These are phyloP conservation scores for Trypanosoma grayi DNA, from an alignment of 208 protist genomes.

Conservation along the genomic window DNA sequence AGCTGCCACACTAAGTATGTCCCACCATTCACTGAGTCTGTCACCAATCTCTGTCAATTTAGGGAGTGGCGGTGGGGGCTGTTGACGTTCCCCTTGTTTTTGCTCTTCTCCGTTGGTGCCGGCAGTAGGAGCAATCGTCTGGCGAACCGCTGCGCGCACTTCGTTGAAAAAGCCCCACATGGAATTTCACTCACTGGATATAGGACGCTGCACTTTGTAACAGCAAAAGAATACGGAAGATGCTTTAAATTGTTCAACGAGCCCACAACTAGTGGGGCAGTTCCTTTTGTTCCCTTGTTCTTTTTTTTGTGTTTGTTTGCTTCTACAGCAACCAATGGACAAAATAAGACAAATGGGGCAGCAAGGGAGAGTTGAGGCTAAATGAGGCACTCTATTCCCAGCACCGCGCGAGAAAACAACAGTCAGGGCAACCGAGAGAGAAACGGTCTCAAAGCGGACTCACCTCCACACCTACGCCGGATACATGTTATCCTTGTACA, in stretches of 20 bases:
- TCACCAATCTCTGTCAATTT: constrained; percentile 20
- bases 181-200: neutral
- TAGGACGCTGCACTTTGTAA: too few species aligned
- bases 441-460: too few species aligned
- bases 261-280: too few species aligned
- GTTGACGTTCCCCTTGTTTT: neutral
- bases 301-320: too few species aligned
- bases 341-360: too few species aligned
- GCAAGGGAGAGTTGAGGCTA: too few species aligned
- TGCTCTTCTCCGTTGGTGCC: neutral
- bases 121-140: constrained; percentile 1
- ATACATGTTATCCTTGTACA: constrained; percentile 63
- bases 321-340: too few species aligned
- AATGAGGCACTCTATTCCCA: too few species aligned
- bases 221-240: neutral
- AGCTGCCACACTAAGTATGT: constrained; percentile 36
- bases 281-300: too few species aligned
- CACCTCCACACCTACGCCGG: constrained; percentile 30
- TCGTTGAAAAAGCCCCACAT: constrained; percentile 23
- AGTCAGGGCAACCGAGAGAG: too few species aligned
- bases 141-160: neutral
- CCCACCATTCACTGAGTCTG: constrained; percentile 20
- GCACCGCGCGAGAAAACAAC: too few species aligned
- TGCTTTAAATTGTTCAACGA: too few species aligned
- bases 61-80: neutral